Evolutionary conservation across 176 grass and related monocot genomes (phyloP), one percentile per base, ranked within the genome.

Genomic region (Elymus sibiricus): DNA sequence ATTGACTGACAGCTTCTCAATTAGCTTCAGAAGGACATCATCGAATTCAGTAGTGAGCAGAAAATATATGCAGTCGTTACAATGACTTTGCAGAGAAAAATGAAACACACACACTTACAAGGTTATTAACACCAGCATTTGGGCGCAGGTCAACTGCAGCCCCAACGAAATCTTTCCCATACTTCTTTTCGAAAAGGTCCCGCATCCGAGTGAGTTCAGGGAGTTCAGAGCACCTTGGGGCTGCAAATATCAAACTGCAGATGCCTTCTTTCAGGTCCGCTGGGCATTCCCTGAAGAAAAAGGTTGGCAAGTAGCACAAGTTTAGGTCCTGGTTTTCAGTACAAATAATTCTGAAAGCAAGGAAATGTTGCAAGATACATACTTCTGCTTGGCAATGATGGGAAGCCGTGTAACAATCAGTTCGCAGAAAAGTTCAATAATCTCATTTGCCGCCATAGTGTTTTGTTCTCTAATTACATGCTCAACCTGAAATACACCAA

Each of bases 391-490:
- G 77, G 92, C 81, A 84, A 99, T 96, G 62, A 99, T 91, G 27
- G 90, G 94, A 44, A 99, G 94, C 31, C 94, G 97, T 19, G 71
- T 82, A 22, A 94, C 97, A 72, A 99, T 91, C 47, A 99, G 90
- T 79, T 99, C 97, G 59, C 97, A 96, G 80, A 99, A 99, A 72
- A 99, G 88, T 72, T 96, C 92, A 80, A 99, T 87, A 46, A 99
- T 99, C 62, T 99, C 97, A 16, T 99, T 99, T 0, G 90, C 97
- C 43, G 92, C 94, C 90, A 94, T 90, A 59, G 86, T 84, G 71
- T 96, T 99, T 82, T 99, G 93, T 76, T 99, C 94, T 87, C 94
- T 95, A 85, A 99, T 99, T 43, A 99, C 97, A 90, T 99, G 94
- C 74, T 99, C 97, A 3, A 99, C 97, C 94, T 99, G 74, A 80